Base-by-base conservation (phyloP, 208 protist species). In the Lotmaria passim region DNA sequence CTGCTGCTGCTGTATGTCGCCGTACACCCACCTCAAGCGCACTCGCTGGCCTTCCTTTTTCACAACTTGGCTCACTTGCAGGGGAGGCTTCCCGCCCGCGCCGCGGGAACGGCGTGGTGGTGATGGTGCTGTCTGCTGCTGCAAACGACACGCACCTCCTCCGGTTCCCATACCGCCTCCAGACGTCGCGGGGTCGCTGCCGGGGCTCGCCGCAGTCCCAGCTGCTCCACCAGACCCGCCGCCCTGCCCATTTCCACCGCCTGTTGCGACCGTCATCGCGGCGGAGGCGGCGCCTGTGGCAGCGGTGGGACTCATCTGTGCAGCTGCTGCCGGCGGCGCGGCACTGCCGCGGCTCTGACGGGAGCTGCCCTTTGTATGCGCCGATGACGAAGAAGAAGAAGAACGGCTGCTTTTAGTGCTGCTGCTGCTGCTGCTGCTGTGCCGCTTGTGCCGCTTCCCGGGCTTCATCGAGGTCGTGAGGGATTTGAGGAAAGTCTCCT, bases 1-100 rank as follows among this genome's bases (percentile, higher is more conserved):
- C 12, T 44, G 43, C 52, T 48, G 61, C 44, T 36, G 70, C 12
- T 34, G 61, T 19, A 21, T 39, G 24, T 64, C 70, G 30, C 70
- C 55, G 61, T 69, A 75, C 21, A 75, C 56, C 70, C 70, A 75
- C 44, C 70, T 39, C 70, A 75, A 53, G 7, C 70, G 70, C 55
- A 75, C 70, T 19, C 60, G 61, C 70, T 75, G 70, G 1, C 70
- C 70, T 56, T 75, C 70, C 43, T 48, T 43, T 44, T 64, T 61
- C 23, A 75, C 70, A 7, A 75, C 60, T 19, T 75, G 59, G 44
- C 65, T 65, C 26, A 75, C 61, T 43, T 69, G 70, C n/a, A 75
- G 43, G 7, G 41, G 60, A 5, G 55, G 61, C 61, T 64, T 75
- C 19, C 38, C 58, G n/a, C 7, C 41, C 17, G 28, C 34, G 34